Evolutionary conservation across 768 basidiomycete species (phyloP).

Genomic region (Jaapia argillacea): DNA sequence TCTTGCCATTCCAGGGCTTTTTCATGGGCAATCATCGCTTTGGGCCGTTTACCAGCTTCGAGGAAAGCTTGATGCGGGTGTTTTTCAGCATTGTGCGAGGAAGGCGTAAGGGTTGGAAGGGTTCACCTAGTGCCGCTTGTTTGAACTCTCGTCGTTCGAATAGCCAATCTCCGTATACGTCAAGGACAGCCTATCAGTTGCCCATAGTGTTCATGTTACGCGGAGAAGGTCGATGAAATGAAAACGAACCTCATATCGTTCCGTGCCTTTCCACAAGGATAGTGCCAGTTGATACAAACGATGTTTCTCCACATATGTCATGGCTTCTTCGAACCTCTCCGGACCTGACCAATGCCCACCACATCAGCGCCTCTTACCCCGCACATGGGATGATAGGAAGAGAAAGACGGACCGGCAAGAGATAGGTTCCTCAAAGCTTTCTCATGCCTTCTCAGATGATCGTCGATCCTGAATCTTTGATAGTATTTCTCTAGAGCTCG

Average conservation of each 20-base stretch:
- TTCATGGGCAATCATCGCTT: conserved; percentile 85
- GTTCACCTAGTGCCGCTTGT: conserved; percentile 73
- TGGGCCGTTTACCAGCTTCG: conserved; percentile 49
- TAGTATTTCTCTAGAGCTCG: conserved; percentile 71
- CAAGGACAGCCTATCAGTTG: conserved; percentile 55
- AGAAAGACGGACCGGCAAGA: conserved; percentile 46
- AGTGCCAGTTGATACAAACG: conserved; percentile 68
- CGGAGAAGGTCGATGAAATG: not conserved
- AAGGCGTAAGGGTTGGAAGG: too few species aligned
- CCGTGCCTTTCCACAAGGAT: conserved; percentile 59
- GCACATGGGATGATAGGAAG: too few species aligned
- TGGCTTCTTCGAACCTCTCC: conserved; percentile 68
- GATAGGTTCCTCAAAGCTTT: conserved; percentile 70
- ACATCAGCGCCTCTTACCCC: too few species aligned
- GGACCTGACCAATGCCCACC: conserved; percentile 39
- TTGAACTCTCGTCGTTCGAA: conserved; percentile 77
- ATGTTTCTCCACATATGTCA: conserved; percentile 71
- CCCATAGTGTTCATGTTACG: not conserved
- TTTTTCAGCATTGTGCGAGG: not conserved
- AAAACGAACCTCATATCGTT: conserved; percentile 43
- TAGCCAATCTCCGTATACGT: conserved; percentile 78
- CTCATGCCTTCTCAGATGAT: conserved; percentile 70
- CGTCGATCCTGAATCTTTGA: conserved; percentile 87
- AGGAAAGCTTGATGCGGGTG: conserved; percentile 75
- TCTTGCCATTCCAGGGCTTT: conserved; percentile 87